Evolutionary conservation across 257 asterid species (phyloP).

Genomic region (Solanum dulcamara): DNA sequence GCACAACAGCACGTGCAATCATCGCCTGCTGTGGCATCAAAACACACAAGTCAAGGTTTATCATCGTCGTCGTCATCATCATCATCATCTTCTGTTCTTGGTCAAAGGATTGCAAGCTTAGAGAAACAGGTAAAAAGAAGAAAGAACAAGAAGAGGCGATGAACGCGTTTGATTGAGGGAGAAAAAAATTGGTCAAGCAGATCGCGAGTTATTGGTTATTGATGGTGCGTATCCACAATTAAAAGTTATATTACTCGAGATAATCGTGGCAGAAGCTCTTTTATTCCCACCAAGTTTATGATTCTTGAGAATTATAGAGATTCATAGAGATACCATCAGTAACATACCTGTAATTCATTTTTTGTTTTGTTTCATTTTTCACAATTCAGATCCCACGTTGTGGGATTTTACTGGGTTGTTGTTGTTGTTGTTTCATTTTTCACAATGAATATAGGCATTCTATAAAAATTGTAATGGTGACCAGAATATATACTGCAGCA

Average conservation of each 20-base stretch:
- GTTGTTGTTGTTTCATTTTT: background rate
- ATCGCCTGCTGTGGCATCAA: constrained; percentile 23
- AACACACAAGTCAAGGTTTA: constrained; percentile 17
- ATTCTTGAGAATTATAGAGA: background rate
- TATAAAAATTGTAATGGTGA: background rate
- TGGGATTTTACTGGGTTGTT: too few relatives aligned
- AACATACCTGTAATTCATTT: background rate
- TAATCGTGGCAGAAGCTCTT: background rate
- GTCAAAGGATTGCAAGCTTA: constrained; percentile 44
- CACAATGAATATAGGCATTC: background rate
- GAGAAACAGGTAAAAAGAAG: constrained; percentile 75
- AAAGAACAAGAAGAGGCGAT: constrained; percentile 58
- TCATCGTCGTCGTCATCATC: constrained; percentile 12
- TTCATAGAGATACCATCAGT: background rate
- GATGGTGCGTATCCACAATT: background rate
- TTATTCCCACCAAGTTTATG: background rate
- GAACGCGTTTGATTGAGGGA: background rate
- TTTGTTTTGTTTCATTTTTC: background rate
- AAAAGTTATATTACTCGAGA: background rate
- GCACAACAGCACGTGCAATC: constrained; percentile 20
- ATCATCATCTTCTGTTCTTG: constrained; percentile 24
- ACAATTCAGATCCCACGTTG: too few relatives aligned
- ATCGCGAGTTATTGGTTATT: background rate
- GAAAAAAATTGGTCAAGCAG: background rate
- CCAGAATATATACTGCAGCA: background rate